These are phyloP conservation scores for Citrullus mucosospermus DNA, from an alignment of 306 rosid species.

Conservation along the genomic window DNA sequence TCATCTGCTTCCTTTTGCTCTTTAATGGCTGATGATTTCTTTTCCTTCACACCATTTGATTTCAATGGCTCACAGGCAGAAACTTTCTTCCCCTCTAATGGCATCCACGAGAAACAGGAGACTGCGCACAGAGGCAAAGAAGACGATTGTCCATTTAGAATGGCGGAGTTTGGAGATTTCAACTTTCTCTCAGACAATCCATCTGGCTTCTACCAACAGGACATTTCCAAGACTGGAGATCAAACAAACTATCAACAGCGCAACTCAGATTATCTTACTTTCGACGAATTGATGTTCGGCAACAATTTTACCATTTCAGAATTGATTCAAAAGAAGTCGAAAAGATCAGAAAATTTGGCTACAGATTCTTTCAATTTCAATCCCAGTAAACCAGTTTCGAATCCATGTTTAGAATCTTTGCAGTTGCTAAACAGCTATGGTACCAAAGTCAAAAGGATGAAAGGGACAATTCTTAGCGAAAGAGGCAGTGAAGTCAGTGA, in stretches of 20 bases:
- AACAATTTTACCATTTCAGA: slow-evolving; percentile 12
- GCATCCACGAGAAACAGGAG: neutral
- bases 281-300: slow-evolving; percentile 25
- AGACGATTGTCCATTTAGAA: slow-evolving; percentile 8
- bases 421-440: slow-evolving; percentile 39
- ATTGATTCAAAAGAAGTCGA: slow-evolving; percentile 3
- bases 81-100: slow-evolving; percentile 13
- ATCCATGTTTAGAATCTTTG: slow-evolving; percentile 29
- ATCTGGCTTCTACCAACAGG: slow-evolving; percentile 5
- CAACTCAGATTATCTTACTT: slow-evolving; percentile 7
- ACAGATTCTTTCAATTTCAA: slow-evolving; percentile 6
- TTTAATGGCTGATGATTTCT: slow-evolving; percentile 21
- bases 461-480: slow-evolving; percentile 8
- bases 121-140: slow-evolving; percentile 11
- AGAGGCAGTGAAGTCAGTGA: neutral
- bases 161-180: slow-evolving; percentile 16
- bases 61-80: slow-evolving; percentile 18
- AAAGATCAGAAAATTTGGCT: neutral
- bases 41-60: slow-evolving; percentile 24
- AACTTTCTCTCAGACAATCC: slow-evolving; percentile 8
- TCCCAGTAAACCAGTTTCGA: slow-evolving; percentile 10
- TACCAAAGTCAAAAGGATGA: slow-evolving; percentile 30
- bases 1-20: neutral
- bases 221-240: neutral
- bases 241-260: slow-evolving; percentile 14